Base-by-base conservation (phyloP, 208 protist genomes). In the Acanthamoeba sp. region DNA sequence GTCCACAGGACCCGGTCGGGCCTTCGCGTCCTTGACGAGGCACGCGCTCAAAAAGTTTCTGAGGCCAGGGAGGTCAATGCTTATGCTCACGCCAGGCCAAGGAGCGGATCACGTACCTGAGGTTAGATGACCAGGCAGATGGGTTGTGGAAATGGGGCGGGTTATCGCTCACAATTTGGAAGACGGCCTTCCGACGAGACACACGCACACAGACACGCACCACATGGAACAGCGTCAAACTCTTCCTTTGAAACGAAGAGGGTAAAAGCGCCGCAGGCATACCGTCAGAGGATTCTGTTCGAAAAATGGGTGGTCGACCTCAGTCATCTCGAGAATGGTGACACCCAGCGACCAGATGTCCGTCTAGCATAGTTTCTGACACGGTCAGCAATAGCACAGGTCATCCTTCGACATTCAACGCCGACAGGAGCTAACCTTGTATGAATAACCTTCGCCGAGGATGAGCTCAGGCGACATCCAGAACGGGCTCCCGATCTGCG, bases 401-500 rank as follows among this genome's bases (percentile, higher is more conserved):
- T 45, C 6, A 55, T 6, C 48, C 10, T 55, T 16, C 24, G 14
- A 88, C 29, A 80, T 22, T 20, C 24, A 12, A 24, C 29, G 42
- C 5, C 34, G 9, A 48, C 6, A 48, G 59, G 16, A 14, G 18
- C 29, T 9, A 14, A 78, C 88, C 88, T 93, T 93, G 40, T 76
- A 64, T 22, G 59, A 57, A n/a, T 93, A 93, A 29, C 89, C 89
- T 62, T 93, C 89, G 29, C 89, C 89, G 7, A 93, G 50, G 42
- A 93, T 93, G n/a, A 93, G 66, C 48, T 93, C 89, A 6, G 89
- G 89, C 12, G 89, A 93, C 89, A 93, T 93, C 89, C 89, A 93
- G 50, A 93, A 93, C 38, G 89, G 89, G 40, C 89, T 91, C 9
- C 89, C 89, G n/a, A 93, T 93, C 66, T 93, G 89, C 29, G 89